These are phyloP conservation scores for Serendipita sp. DNA, from an alignment of 768 basidiomycete genomes.

Conservation along the genomic window DNA sequence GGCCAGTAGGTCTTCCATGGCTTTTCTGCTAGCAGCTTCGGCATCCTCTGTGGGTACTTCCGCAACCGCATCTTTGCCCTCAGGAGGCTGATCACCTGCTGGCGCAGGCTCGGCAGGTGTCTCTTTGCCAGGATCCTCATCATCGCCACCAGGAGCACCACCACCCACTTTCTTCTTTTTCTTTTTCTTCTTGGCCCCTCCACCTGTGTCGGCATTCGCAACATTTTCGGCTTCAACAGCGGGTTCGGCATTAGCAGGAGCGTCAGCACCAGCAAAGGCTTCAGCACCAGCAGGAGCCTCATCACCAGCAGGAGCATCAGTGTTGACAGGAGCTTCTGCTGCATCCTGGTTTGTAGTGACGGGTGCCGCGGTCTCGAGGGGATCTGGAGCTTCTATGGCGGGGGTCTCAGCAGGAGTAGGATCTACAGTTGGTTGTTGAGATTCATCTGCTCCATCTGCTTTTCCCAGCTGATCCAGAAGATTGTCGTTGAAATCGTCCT, in stretches of 20 bases:
- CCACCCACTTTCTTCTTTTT: slow-evolving; percentile 4
- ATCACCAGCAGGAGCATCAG: no score
- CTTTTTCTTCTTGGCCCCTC: not conserved
- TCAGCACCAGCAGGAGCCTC: not conserved
- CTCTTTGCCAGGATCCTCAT: not conserved
- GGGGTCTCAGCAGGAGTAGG: no score
- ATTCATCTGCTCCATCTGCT: no score
- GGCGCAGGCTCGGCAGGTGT: not conserved
- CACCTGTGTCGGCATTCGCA: not conserved
- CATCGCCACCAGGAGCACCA: not conserved
- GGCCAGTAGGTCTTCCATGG: not conserved
- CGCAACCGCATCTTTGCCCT: not conserved
- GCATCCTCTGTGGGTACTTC: not conserved
- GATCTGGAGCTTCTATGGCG: no score
- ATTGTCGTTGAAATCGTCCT: no score
- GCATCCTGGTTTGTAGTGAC: no score
- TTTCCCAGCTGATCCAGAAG: no score
- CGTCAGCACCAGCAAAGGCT: not conserved
- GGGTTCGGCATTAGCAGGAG: not conserved
- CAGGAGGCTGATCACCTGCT: not conserved
- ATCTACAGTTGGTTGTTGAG: no score
- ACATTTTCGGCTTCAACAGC: not conserved
- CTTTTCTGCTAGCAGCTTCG: not conserved
- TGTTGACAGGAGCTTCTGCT: no score
- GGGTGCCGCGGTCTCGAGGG: no score